A percentile compares a stretch with the other conserved stretches of the same genome.
These are phyloP conservation scores for Alternaria angustiovoidea DNA, from an alignment of 2,329 filamentous ascomycete species.

Conservation along the genomic window DNA sequence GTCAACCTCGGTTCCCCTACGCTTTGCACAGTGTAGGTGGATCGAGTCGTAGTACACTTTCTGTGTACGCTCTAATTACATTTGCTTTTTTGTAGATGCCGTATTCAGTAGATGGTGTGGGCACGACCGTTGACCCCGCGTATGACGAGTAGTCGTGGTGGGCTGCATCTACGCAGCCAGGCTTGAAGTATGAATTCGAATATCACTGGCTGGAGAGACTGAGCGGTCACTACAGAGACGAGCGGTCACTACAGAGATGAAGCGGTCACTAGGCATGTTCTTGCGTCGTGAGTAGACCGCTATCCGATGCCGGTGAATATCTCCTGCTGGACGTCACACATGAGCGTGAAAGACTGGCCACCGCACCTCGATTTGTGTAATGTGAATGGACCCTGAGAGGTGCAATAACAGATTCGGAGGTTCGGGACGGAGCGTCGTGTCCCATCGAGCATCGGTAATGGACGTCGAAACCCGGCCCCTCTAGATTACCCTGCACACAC, in stretches of 20 bases:
- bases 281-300: neutral
- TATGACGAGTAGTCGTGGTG: too few relatives aligned
- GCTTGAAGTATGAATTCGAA: too few relatives aligned
- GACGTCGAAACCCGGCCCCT: constrained; percentile 20
- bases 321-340: constrained; percentile 7
- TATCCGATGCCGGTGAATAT: constrained; percentile 15
- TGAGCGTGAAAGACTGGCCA: constrained; percentile 1
- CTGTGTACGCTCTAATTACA: neutral
- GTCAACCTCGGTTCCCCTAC: constrained; percentile 31
- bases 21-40: constrained; percentile 13
- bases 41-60: neutral
- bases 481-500: constrained; percentile 18
- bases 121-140: too few relatives aligned
- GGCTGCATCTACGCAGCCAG: too few relatives aligned
- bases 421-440: constrained; percentile 11
- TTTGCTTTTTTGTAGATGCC: constrained; percentile 4
- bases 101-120: neutral
- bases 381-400: constrained; percentile 9
- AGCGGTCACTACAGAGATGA: too few relatives aligned
- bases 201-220: too few relatives aligned
- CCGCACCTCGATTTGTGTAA: constrained; percentile 5
- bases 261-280: too few relatives aligned
- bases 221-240: too few relatives aligned
- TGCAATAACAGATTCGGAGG: constrained; percentile 16
- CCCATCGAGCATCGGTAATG: constrained; percentile 8